Evolutionary conservation across 352 stramenopile species (phyloP), one percentile per base, ranked within the genome.

Genomic region (Halophytophthora batemanensis): DNA sequence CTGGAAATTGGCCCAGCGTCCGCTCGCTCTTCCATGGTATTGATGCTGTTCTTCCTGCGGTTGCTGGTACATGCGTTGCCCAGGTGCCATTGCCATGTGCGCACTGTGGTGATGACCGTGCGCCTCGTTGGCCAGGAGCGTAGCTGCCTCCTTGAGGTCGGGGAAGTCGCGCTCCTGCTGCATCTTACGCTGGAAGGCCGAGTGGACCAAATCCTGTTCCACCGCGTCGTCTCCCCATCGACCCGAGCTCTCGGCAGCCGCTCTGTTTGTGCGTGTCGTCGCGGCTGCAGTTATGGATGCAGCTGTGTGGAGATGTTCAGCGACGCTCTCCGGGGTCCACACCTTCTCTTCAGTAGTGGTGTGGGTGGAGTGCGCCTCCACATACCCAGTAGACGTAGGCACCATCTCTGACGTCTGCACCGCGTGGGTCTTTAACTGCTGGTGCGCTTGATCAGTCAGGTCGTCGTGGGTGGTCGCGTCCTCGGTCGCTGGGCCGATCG

Each of bases 191-290:
- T 59, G 37, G 19, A 66, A 49, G 21, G 72, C 64, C 10, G 59
- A 66, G 3, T 61, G 63, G 4, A 47, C 50, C 36, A 87, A 75
- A 49, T 91, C 78, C 17, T 85, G 58, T 43, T 90, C 78, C 6
- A 90, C 72, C 0, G 72, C 77, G n/a, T 92, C 81, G 43, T 88
- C 81, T 11, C 78, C 78, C 81, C 81, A 92, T 3, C 77, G 74
- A 1, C 78, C 77, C 4, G 66, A 72, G 41, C 18, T 69, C 6
- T 59, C 28, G 13, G 50, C 22, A 22, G 17, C 10, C 17, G 43
- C 17, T 25, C 25, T 31, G 25, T 8, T 31, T 8, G 8, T 8
- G 25, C 8, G 25, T 31, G 25, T 10, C 25, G 25, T 31, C 25
- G 25, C 8, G 44, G 22, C 36, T n/a, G 43, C 12, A 0, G 19